Evolutionary conservation across 2,329 filamentous ascomycete genomes (phyloP).

Genomic region (Nemania serpens): DNA sequence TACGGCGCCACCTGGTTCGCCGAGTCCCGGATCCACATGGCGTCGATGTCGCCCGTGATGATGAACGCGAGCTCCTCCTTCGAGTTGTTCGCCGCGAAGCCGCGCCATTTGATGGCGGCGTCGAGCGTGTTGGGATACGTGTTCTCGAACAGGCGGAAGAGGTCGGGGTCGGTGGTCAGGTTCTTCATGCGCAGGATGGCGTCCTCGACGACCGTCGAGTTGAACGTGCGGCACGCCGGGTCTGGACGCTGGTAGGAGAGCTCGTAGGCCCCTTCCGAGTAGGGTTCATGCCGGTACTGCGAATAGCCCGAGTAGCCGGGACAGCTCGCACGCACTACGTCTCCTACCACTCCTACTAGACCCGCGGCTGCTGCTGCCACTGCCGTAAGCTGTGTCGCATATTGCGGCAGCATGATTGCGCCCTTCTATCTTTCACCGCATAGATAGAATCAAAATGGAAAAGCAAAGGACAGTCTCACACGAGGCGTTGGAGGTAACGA

Average conservation of each 20-base stretch:
- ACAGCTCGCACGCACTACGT: slow-evolving; percentile 31
- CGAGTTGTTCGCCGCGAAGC: slow-evolving; percentile 55
- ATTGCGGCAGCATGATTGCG: slow-evolving; percentile 17
- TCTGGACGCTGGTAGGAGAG: slow-evolving; percentile 58
- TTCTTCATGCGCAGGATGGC: slow-evolving; percentile 58
- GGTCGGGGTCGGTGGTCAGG: slow-evolving; percentile 58
- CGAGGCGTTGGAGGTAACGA: not conserved
- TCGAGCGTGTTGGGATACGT: slow-evolving; percentile 83
- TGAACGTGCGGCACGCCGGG: slow-evolving; percentile 72
- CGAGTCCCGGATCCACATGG: slow-evolving; percentile 87
- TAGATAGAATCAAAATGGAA: not conserved
- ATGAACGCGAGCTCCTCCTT: slow-evolving; percentile 69
- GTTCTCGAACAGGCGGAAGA: slow-evolving; percentile 82
- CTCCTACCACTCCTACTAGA: slow-evolving; percentile 11
- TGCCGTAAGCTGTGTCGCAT: slow-evolving; percentile 13
- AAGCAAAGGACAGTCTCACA: not conserved
- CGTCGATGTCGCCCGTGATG: slow-evolving; percentile 83
- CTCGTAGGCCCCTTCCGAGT: slow-evolving; percentile 39
- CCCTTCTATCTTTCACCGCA: not conserved
- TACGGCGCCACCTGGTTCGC: slow-evolving; percentile 75
- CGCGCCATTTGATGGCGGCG: slow-evolving; percentile 80
- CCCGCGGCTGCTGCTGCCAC: slow-evolving; percentile 2
- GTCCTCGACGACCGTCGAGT: slow-evolving; percentile 70
- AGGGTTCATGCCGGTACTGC: slow-evolving; percentile 38
- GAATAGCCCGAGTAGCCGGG: slow-evolving; percentile 41